Base-by-base conservation (phyloP, 768 basidiomycete genomes). In the Phlebiopsis gigantea region DNA sequence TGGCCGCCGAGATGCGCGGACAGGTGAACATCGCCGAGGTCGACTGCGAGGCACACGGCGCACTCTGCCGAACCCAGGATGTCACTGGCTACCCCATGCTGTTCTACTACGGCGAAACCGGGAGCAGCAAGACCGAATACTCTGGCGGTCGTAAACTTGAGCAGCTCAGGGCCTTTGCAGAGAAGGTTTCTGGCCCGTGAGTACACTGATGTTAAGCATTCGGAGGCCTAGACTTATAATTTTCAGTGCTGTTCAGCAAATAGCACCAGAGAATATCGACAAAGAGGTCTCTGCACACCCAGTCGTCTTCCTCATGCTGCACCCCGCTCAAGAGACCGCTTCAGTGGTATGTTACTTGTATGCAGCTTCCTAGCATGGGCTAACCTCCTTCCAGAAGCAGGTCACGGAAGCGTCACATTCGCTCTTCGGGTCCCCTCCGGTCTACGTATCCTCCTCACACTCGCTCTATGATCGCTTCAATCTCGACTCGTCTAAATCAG, bases 21-120 rank as follows among this genome's bases (percentile, higher is more conserved):
- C 84, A 84, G 47, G 74, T 95, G 28, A 87, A 81, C 39, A 73
- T 99, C 8, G 93, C 85, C 2, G 85, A 96, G 59, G 87, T 99
- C 14, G 83, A 99, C 66, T 99, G 96, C 65, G 96, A 98, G 17
- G 82, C 76, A 0, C 74, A 94, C 63, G 73, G 76, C 42, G 69
- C 76, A 0, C 66, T 94, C 5, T 99, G 96, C 71, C 73, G 76
- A 45, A 64, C 71, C 12, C 77, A 93, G 55, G 79, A 77, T 2
- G 78, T 99, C 17, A 67, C 78, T 26, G 93, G 92, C 1, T 99
- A 90, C 70, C 96, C 96, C 0, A 90, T 87, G 48, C 73, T 98
- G 42, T 71, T 83, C 43, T 88, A 88, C 75, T 90, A 81, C 25
- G 78, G 78, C 34, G 61, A 58, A 12, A 67, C 69, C 3, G 78